Base-by-base conservation (phyloP, 2,329 filamentous ascomycete species). In the Stagonosporopsis tanaceti region DNA sequence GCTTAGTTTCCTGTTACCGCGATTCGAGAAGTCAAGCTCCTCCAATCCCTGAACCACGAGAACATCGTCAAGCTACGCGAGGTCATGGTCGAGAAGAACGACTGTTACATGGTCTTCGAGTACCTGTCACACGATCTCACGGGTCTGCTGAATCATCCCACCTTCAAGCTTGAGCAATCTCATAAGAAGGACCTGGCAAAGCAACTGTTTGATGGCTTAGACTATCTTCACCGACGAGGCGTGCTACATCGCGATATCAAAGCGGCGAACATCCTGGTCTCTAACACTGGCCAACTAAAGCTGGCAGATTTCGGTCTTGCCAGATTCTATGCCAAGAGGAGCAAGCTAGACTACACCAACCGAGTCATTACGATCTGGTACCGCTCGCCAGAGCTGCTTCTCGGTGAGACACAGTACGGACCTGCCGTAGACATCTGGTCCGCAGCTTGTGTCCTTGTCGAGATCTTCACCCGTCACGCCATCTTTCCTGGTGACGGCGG, bases 301-400 rank as follows among this genome's bases (percentile, higher is more conserved):
- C 85, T 97, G 60, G 95, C 95, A 28, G 95, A 99, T 76, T 99
- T 99, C 76, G 95, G 95, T 20, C 85, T 99, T 14, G 95, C 95
- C 12, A 89, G 96, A 35, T 99, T 99, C 77, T 99, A 97, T 72
- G 91, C 93, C 32, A 99, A 99, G 75, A 89, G 90, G 47, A 88
- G 90, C 59, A 91, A 95, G 75, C 85, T 96, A 44, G 94, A 99
- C 75, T 99, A 99, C 76, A 99, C 95, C 1, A 99, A 99, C 73
- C 90, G 95, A 34, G 96, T 99, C 67, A 97, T 99, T 73, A 99
- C 95, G 2, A 97, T 99, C 64, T 99, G 96, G 96, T 99, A 99
- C 71, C 91, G 95, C 17, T 95, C 95, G 0, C 95, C 95, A 0
- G 95, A 99, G 77, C 84, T 99, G 4, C 86, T 99, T 1, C 85